Base-by-base conservation (phyloP, 2,329 filamentous ascomycete species). In the Alternaria postmessia region DNA sequence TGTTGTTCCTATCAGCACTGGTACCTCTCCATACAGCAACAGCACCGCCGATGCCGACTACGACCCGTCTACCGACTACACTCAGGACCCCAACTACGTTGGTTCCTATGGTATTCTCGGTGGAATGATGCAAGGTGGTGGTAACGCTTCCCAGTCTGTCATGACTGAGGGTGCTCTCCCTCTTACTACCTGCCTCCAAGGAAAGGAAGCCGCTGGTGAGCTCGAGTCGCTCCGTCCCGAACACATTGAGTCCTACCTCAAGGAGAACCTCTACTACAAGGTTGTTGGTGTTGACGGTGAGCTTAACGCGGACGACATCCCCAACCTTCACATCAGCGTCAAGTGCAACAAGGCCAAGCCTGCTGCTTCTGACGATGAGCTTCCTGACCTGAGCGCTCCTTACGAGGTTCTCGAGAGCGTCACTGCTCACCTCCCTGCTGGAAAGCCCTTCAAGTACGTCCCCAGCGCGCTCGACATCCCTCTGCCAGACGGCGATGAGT, bases 41-140 rank as follows among this genome's bases (percentile, higher is more conserved):
- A 51, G 60, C 53, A 71, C 52, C 20, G 70, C 51, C 24, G 70
- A 70, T 39, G 69, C 63, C 43, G 57, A 67, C 63, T 71, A 75
- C 59, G 65, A 70, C 51, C 63, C 69, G 24, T 64, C 62, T 46
- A 64, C 62, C 42, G 74, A 75, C 63, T 72, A 65, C 65, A 72
- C 72, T 39, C 66, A 71, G 39, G 59, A 65, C 36, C 65, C 73
- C 62, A 67, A 71, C 69, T 78, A 77, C 55, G 70, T 77, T 42
- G 77, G 75, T 46, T 67, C 68, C 14, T 75, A 75, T 59, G 68
- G 68, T 52, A 64, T 78, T n/a, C 68, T 78, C 38, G 75, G 75
- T 16, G 66, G 66, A 22, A 66, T 65, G 47, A 72, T 66, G 62
- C 67, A 59, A n/a, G 62, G 66, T 53, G 64, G 60, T 55, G 62